phyloP scores from a whole-genome alignment of 805 yeast species.

The Starmerella bombicola region DNA sequence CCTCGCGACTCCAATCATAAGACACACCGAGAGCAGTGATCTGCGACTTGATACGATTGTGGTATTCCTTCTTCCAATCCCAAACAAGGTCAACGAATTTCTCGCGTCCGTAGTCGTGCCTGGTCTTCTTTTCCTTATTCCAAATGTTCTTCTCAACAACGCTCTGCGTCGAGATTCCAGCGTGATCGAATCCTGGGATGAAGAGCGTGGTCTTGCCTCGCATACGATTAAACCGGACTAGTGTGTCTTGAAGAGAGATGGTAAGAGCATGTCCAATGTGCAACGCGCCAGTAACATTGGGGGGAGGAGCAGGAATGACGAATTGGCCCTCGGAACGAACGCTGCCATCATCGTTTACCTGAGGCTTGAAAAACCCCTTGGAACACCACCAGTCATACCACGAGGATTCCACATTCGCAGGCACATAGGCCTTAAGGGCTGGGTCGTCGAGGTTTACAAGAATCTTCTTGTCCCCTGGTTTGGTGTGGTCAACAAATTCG shows the following conservation, averaged over 20 bases:
- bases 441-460: constrained; percentile 83
- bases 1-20: constrained; percentile 91
- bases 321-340: constrained; percentile 72
- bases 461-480: constrained; percentile 81
- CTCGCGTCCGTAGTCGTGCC: constrained; percentile 94
- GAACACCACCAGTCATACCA: constrained; percentile 98
- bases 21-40: constrained; percentile 86
- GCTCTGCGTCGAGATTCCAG: constrained; percentile 97
- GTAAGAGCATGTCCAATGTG: constrained; percentile 98
- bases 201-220: constrained; percentile 86
- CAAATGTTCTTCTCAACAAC: constrained; percentile 94
- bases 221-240: constrained; percentile 93
- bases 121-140: constrained; percentile 75
- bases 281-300: constrained; percentile 96
- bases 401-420: constrained; percentile 83
- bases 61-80: constrained; percentile 98
- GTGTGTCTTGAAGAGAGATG: constrained; percentile 83
- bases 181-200: constrained; percentile 96
- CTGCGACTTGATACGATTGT: constrained; percentile 70
- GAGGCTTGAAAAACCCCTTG: constrained; percentile 80
- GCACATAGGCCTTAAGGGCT: constrained; percentile 85
- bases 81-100: constrained; percentile 77
- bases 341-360: constrained; percentile 60
- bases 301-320: constrained; percentile 97
- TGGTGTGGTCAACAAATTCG: constrained; percentile 74